Evolutionary conservation across 2,329 filamentous ascomycete species (phyloP).

Genomic region (Epicoccum nigrum): DNA sequence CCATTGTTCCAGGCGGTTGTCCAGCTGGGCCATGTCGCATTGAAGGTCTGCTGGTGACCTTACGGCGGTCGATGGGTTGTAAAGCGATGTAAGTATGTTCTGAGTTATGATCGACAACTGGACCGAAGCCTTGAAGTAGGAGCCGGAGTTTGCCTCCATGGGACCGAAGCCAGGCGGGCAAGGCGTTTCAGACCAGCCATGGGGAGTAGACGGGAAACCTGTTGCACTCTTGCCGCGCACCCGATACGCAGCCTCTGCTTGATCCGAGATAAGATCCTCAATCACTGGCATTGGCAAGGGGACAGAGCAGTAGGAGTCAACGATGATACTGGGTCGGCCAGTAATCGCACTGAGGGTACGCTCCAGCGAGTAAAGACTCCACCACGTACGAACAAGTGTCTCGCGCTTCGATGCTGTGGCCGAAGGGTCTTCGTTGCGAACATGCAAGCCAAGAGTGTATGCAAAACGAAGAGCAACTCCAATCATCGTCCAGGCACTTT

Average conservation of each 20-base stretch:
- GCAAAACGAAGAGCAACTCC: conserved; percentile 47
- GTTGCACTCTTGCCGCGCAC: conserved; percentile 13
- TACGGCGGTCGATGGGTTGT: conserved; percentile 43
- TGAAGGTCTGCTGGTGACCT: conserved; percentile 44
- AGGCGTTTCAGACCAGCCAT: conserved; percentile 4
- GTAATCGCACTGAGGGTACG: conserved; percentile 48
- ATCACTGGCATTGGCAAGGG: conserved; percentile 39
- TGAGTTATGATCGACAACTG: conserved; percentile 44
- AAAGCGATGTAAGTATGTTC: conserved; percentile 45
- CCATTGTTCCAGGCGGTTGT: conserved; percentile 46
- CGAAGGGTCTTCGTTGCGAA: conserved; percentile 45
- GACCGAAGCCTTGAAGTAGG: conserved; percentile 35
- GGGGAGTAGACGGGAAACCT: background rate
- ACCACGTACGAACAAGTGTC: conserved; percentile 49
- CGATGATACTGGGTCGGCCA: conserved; percentile 49
- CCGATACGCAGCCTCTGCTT: conserved; percentile 14
- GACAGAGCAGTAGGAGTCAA: conserved; percentile 44
- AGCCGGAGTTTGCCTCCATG: conserved; percentile 25
- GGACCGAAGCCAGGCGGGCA: conserved; percentile 4
- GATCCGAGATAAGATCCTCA: conserved; percentile 27
- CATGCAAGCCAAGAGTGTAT: conserved; percentile 48
- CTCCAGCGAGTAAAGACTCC: conserved; percentile 50
- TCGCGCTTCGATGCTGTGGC: conserved; percentile 41
- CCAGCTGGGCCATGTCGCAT: conserved; percentile 39
- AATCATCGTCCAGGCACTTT: conserved; percentile 48